Percentiles rank a stretch among this genome's conserved stretches.
These are phyloP conservation scores for Chaetomiaceae sp. DNA, from an alignment of 2,329 filamentous ascomycete genomes.

Conservation along the genomic window DNA sequence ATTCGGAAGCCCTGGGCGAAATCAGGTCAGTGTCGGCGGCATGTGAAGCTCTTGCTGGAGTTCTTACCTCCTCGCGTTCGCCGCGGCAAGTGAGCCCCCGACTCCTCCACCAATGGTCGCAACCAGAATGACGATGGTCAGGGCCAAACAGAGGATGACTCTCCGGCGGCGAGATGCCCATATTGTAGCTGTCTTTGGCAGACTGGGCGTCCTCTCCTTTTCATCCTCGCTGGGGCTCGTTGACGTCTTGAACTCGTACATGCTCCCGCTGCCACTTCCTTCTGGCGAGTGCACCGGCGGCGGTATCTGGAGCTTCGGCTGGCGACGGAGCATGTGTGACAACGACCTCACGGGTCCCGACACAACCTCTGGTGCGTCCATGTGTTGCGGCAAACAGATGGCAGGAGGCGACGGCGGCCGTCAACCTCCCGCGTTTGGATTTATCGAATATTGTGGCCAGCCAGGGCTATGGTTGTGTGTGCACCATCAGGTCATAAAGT, in stretches of 20 bases:
- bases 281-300: constrained; percentile 10
- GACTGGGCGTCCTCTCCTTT: neutral
- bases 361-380: constrained; percentile 17
- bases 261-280: neutral
- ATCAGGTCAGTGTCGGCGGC: neutral
- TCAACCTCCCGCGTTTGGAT: constrained; percentile 1
- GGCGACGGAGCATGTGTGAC: constrained; percentile 12
- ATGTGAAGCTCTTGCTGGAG: neutral
- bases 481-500: neutral
- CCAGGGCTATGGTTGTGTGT: neutral
- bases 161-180: constrained; percentile 7
- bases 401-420: constrained; percentile 3
- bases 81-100: constrained; percentile 12
- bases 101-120: constrained; percentile 15
- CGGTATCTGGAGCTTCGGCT: constrained; percentile 11
- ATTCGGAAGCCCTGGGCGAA: neutral
- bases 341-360: constrained; percentile 9
- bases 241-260: constrained; percentile 6
- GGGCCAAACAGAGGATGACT: constrained; percentile 6
- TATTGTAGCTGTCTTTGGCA: constrained; percentile 1
- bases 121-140: constrained; percentile 5
- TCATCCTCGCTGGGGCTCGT: constrained; percentile 1
- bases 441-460: neutral
- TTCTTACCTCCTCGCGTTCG: constrained; percentile 12
- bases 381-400: neutral